These are phyloP conservation scores for Pseudogymnoascus sp. DNA, from an alignment of 2,329 filamentous ascomycete genomes.

Conservation along the genomic window DNA sequence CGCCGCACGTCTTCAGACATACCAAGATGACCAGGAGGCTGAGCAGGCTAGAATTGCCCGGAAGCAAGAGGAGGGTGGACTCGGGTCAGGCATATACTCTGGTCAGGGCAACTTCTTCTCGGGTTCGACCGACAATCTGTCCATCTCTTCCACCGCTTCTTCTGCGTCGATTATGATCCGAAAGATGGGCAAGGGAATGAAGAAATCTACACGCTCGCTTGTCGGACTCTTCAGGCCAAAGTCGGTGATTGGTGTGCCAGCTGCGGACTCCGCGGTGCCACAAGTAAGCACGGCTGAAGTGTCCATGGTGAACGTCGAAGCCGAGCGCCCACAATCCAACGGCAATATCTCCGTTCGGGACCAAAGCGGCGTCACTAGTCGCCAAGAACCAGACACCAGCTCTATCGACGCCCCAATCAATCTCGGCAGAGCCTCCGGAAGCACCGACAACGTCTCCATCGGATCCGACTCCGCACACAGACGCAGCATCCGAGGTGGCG, in stretches of 20 bases:
- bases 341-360: slow-evolving; percentile 62
- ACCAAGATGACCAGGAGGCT: slow-evolving; percentile 58
- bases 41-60: slow-evolving; percentile 88
- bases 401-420: slow-evolving; percentile 54
- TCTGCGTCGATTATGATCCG: slow-evolving; percentile 90
- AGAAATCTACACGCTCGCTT: slow-evolving; percentile 81
- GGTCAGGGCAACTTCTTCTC: slow-evolving; percentile 76
- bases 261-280: slow-evolving; percentile 56
- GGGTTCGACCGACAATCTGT: slow-evolving; percentile 89
- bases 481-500: slow-evolving; percentile 85
- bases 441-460: slow-evolving; percentile 21
- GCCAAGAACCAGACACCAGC: slow-evolving; percentile 75
- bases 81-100: slow-evolving; percentile 90
- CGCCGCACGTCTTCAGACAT: slow-evolving; percentile 53
- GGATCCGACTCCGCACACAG: slow-evolving; percentile 39
- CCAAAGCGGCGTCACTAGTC: slow-evolving; percentile 67
- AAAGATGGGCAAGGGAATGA: slow-evolving; percentile 99
- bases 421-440: slow-evolving; percentile 30
- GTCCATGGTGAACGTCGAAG: slow-evolving; percentile 92
- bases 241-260: slow-evolving; percentile 71
- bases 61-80: slow-evolving; percentile 83
- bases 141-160: slow-evolving; percentile 81
- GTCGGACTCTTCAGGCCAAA: slow-evolving; percentile 94
- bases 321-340: slow-evolving; percentile 73
- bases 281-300: slow-evolving; percentile 73